Base-by-base conservation (phyloP, 2,329 filamentous ascomycete genomes). In the Apiospora aurea region DNA sequence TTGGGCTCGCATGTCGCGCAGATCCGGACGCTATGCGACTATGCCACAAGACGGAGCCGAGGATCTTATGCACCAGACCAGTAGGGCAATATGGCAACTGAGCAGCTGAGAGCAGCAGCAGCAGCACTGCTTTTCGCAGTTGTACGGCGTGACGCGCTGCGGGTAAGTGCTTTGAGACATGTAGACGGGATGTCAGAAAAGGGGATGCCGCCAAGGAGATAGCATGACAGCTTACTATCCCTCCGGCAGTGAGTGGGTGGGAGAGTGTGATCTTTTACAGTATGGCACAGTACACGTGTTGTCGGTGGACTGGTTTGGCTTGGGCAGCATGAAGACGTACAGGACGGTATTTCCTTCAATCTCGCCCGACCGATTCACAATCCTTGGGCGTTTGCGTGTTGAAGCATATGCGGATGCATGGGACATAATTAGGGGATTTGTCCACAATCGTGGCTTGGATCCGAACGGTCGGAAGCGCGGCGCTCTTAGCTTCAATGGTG, bases 381-480 rank as follows among this genome's bases (percentile, higher is more conserved):
- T 24, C 29, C 57, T 41, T 10, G 34, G 57, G n/a, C 34, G 34
- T 41, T 64, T 64, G 57, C 57, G 11, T 18, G 57, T 41, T 41
- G 57, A 38, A 64, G 57, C 34, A 64, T 41, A 64, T 38, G 57
- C 57, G 34, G 53, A 38, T 61, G 34, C 21, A 61, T 61, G 53
- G 26, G 57, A 64, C 41, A 64, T 64, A 38, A 64, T 64, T 64
- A 64, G 57, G 7, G 34, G 57, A 38, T n/a, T 64, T 64, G 57
- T 64, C 34, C 57, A 69, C 47, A 49, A 69, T 49, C 18, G 67
- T 69, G 67, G 67, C 67, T 69, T 49, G 67, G 67, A 34, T 34
- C 67, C 67, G 67, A 49, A 49, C 67, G 21, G 26, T 38, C 67
- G 67, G 67, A 69, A 69, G n/a, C 38, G 16, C 67, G 67, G 67